Conservation (phyloP, 345 rosid genomes). For the Mercurialis annua region DNA sequence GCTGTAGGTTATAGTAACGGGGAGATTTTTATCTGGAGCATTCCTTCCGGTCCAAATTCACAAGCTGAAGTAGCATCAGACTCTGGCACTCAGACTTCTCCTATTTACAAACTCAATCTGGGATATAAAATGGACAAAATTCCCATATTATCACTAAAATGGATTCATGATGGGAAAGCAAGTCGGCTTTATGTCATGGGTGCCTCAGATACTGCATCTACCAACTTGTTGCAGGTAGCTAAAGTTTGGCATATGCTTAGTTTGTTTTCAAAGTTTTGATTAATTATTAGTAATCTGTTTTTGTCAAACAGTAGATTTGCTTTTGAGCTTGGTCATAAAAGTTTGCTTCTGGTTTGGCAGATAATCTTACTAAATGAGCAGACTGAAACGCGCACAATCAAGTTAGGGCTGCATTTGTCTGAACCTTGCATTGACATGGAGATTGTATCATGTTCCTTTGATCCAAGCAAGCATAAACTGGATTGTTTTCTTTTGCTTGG, state of each 20-base stretch:
- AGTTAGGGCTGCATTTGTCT: constrained; percentile 66
- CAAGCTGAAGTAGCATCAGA: constrained; percentile 40
- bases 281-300: background rate
- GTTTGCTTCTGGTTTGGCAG: constrained; percentile 31
- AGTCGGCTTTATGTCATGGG: constrained; percentile 72
- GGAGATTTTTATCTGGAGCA: constrained; percentile 68
- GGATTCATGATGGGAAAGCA: constrained; percentile 72
- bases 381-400: constrained; percentile 67
- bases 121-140: constrained; percentile 71
- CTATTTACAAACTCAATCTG: constrained; percentile 69
- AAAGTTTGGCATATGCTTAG: background rate
- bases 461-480: constrained; percentile 59
- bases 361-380: constrained; percentile 71
- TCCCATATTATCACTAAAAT: constrained; percentile 66
- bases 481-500: constrained; percentile 61
- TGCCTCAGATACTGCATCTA: constrained; percentile 42
- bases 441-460: constrained; percentile 48
- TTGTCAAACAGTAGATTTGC: constrained; percentile 7
- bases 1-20: constrained; percentile 80
- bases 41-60: constrained; percentile 39
- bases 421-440: constrained; percentile 80
- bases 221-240: constrained; percentile 58
- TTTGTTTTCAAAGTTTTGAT: background rate
- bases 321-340: background rate
- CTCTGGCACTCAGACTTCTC: constrained; percentile 36